Base-by-base conservation (phyloP, 352 stramenopile genomes). In the Phytophthora capsici region DNA sequence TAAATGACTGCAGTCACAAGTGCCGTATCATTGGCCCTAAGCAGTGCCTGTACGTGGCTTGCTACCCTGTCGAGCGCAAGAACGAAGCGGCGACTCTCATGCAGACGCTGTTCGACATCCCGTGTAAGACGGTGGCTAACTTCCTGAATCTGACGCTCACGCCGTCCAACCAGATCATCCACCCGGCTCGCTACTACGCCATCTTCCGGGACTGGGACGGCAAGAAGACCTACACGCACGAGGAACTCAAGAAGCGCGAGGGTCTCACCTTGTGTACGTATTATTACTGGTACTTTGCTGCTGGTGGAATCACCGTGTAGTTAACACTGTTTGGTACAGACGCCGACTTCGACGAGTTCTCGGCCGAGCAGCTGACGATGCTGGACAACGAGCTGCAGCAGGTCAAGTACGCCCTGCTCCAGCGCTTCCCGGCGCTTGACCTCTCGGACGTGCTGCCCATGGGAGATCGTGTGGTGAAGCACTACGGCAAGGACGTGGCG, bases 201-300 rank as follows among this genome's bases (percentile, higher is more conserved):
- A 97, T 98, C 57, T 98, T 98, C 74, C 84, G 88, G 46, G 91
- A 98, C 78, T 97, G 89, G 89, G 90, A 98, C 64, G 91, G 90
- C 71, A 84, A 91, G 71, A 83, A 82, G 57, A 96, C 82, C 20
- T 98, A 98, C 73, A 80, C 84, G 12, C 69, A 73, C 55, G 75
- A 80, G 19, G 88, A 98, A 69, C 84, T 98, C n/a, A 80, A 86
- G 61, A 83, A 92, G 73, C 85, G 90, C 40, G 75, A 89, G n/a
- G 90, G 84, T 16, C 73, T 98, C 36, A 97, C 90, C 25, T 76
- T 98, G 19, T 98, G 86, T 93, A 84, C 40, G 86, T 83, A 20
- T 1, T 37, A 28, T 1, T 46, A 28, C 3, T 51, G 10, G 9
- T 17, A 28, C 14, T 26, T 51, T 10, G 20, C 30, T 45, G 3